phyloP scores from a whole-genome alignment of 2,329 filamentous ascomycete species.

The Colletotrichum sidae region DNA sequence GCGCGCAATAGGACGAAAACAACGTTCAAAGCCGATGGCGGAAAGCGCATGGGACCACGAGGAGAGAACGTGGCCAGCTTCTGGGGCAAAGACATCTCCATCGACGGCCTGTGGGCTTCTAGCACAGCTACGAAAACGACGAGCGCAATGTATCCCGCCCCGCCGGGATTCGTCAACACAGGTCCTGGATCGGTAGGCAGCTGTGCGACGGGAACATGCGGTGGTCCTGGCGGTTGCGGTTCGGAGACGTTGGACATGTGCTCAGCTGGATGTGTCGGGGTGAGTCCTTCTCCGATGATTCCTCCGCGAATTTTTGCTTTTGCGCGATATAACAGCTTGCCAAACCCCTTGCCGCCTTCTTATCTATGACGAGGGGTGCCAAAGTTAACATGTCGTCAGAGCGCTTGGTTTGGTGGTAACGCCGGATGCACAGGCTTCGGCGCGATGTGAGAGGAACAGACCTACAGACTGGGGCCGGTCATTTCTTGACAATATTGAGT shows the following conservation, averaged over 20 bases:
- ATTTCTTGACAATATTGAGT: no score
- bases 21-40: constrained; percentile 18
- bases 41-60: constrained; percentile 35
- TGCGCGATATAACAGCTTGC: constrained; percentile 12
- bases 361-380: constrained; percentile 4
- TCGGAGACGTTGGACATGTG: constrained; percentile 33
- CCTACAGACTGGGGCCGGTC: no score
- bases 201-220: constrained; percentile 36
- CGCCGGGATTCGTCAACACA: constrained; percentile 29
- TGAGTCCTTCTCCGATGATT: constrained; percentile 16
- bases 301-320: background rate
- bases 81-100: constrained; percentile 32
- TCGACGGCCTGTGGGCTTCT: constrained; percentile 32
- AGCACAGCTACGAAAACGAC: constrained; percentile 25
- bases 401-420: constrained; percentile 30
- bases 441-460: background rate
- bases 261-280: constrained; percentile 33
- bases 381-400: constrained; percentile 14
- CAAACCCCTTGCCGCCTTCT: background rate
- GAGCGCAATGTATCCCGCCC: constrained; percentile 34
- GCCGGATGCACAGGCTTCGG: constrained; percentile 28
- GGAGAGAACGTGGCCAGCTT: constrained; percentile 33
- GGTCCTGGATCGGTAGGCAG: constrained; percentile 29
- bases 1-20: constrained; percentile 33
- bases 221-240: constrained; percentile 29